phyloP scores from a whole-genome alignment of 306 rosid species.

The Quercus berberidifolia region DNA sequence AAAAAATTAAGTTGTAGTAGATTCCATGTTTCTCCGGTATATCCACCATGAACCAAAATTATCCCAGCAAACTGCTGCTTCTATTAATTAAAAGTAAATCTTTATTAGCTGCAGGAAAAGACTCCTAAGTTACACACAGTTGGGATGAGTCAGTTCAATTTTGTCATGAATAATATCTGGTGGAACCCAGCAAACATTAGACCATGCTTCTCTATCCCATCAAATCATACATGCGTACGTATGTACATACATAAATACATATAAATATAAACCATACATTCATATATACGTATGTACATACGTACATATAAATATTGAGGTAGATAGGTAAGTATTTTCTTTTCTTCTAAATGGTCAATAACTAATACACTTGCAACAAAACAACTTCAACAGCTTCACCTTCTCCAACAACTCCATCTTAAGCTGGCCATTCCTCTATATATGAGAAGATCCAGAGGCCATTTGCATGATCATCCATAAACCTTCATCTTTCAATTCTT shows the following conservation, averaged over 20 bases:
- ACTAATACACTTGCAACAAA: conserved; percentile 3
- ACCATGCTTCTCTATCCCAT: background rate
- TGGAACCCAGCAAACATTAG: background rate
- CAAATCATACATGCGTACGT: too few relatives aligned
- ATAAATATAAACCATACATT: too few relatives aligned
- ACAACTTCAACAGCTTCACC: conserved; percentile 30
- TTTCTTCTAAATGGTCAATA: background rate
- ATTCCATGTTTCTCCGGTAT: background rate
- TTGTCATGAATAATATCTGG: background rate
- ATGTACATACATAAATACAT: too few relatives aligned
- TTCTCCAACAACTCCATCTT: conserved; percentile 25
- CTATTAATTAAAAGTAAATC: background rate
- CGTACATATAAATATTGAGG: too few relatives aligned
- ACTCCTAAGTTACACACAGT: background rate
- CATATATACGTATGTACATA: too few relatives aligned
- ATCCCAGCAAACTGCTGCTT: background rate
- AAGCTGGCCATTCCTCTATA: conserved; percentile 13
- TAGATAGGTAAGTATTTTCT: too few relatives aligned
- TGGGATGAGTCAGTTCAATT: background rate
- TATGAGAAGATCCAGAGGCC: background rate
- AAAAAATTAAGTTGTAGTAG: too few relatives aligned
- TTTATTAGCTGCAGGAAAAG: background rate
- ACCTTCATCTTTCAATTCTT: background rate
- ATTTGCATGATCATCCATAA: background rate
- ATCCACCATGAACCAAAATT: background rate